Conservation (phyloP, 352 stramenopile genomes). For the Pythium scleroteichum region DNA sequence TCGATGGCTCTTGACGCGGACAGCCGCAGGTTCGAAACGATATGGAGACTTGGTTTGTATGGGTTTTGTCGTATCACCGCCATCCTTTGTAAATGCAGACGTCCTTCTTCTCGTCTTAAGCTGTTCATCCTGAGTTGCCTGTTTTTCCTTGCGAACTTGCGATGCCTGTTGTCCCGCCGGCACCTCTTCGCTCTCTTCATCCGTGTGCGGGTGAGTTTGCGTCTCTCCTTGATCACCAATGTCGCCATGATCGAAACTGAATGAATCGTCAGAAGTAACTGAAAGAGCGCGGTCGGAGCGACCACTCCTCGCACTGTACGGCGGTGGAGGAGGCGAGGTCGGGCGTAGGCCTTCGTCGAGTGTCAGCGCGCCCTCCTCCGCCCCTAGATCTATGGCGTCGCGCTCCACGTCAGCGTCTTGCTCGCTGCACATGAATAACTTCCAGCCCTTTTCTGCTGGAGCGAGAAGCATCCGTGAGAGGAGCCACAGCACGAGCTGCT, state of each 20-base stretch:
- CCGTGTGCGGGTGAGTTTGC: too few species aligned
- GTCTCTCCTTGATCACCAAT: slow-evolving; percentile 6
- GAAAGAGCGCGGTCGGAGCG: slow-evolving; percentile 9
- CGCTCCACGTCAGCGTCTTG: not conserved
- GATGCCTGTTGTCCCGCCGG: too few species aligned
- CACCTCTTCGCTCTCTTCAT: slow-evolving; percentile 5
- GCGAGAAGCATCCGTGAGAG: slow-evolving; percentile 50
- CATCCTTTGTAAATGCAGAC: not conserved
- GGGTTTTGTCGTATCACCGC: not conserved
- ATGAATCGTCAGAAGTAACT: slow-evolving; percentile 4
- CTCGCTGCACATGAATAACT: slow-evolving; percentile 1
- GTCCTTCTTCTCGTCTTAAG: not conserved
- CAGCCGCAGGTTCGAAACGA: slow-evolving; percentile 38
- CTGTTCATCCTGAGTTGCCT: not conserved
- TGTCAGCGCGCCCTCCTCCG: not conserved
- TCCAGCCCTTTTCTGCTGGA: slow-evolving; percentile 2
- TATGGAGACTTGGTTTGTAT: not conserved
- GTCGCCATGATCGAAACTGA: slow-evolving; percentile 5
- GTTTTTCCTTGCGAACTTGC: too few species aligned
- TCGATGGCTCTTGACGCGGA: slow-evolving; percentile 15
- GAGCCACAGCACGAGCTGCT: slow-evolving; percentile 59
- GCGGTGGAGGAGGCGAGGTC: slow-evolving; percentile 7
- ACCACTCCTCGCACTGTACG: slow-evolving; percentile 9
- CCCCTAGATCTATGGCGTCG: not conserved
- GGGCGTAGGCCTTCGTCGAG: not conserved